These are phyloP conservation scores for Termitomyces sp. DNA, from an alignment of 768 basidiomycete genomes.

Conservation along the genomic window DNA sequence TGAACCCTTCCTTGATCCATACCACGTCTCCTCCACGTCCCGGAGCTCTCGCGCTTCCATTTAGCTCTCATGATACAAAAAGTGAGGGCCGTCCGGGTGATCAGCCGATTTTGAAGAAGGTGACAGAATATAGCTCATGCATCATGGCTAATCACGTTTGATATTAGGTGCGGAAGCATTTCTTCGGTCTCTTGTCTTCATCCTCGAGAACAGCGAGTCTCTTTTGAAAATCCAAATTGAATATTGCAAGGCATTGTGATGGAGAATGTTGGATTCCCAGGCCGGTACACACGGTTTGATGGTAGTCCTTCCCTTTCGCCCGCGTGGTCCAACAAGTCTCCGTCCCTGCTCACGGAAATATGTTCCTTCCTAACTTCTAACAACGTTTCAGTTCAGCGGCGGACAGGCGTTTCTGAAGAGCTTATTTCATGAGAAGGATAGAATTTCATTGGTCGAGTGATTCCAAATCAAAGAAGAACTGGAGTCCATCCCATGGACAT, in stretches of 20 bases:
- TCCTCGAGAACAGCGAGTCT: not conserved
- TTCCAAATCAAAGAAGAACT: not conserved
- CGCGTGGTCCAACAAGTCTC: not conserved
- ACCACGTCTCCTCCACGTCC: not conserved
- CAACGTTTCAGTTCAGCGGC: not conserved
- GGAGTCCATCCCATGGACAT: not conserved
- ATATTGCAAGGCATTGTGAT: not conserved
- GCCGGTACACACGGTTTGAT: not conserved
- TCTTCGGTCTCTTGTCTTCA: not conserved
- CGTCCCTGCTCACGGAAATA: not conserved
- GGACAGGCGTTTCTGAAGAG: not conserved
- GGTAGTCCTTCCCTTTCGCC: not conserved
- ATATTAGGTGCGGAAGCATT: not conserved
- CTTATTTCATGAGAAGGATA: not conserved
- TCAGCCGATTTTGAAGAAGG: not conserved
- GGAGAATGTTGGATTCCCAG: not conserved
- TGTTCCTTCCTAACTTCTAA: not conserved
- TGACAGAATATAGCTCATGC: not conserved
- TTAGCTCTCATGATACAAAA: not conserved
- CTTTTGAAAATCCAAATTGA: not conserved
- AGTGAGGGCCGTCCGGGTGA: not conserved
- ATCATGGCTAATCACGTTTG: not conserved
- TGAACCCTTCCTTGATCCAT: not conserved
- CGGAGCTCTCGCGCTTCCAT: not conserved
- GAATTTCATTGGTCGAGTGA: not conserved